Conservation (phyloP, 805 yeast genomes). For the Brettanomyces sp. region DNA sequence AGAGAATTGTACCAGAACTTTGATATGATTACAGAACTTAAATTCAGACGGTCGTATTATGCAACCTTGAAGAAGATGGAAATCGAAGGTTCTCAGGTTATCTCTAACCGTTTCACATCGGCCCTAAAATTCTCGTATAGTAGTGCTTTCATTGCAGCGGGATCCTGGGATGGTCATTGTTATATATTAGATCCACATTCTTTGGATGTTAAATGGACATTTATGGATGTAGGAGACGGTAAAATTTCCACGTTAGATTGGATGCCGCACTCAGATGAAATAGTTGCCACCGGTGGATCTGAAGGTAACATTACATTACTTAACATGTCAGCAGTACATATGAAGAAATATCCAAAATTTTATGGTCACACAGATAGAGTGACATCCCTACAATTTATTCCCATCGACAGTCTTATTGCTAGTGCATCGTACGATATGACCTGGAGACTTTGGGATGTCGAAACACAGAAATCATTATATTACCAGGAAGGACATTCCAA, state of each 20-base stretch:
- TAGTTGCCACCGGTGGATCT: constrained; percentile 35
- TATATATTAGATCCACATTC: constrained; percentile 33
- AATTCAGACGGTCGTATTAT: constrained; percentile 10
- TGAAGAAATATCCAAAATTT: constrained; percentile 5
- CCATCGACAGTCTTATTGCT: constrained; percentile 44
- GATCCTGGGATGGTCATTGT: constrained; percentile 79
- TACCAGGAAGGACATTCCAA: constrained; percentile 83
- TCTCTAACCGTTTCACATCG: constrained; percentile 64
- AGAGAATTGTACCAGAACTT: constrained; percentile 18
- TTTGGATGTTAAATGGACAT: constrained; percentile 24
- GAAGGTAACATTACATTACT: constrained; percentile 28
- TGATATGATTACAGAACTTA: constrained; percentile 17
- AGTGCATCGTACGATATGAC: constrained; percentile 78
- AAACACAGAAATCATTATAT: constrained; percentile 37
- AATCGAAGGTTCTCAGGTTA: constrained; percentile 59
- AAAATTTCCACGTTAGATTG: constrained; percentile 68
- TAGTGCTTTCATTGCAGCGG: constrained; percentile 41
- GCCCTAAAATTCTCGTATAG: constrained; percentile 37
- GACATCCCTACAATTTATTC: constrained; percentile 55
- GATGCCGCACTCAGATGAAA: constrained; percentile 20
- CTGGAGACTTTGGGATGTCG: constrained; percentile 82
- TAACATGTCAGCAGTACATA: neutral
- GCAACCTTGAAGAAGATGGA: constrained; percentile 25
- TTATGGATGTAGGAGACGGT: constrained; percentile 36
- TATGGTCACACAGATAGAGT: constrained; percentile 50